Conservation (phyloP, 2,329 filamentous ascomycete genomes). For the Coniochaeta sp. region DNA sequence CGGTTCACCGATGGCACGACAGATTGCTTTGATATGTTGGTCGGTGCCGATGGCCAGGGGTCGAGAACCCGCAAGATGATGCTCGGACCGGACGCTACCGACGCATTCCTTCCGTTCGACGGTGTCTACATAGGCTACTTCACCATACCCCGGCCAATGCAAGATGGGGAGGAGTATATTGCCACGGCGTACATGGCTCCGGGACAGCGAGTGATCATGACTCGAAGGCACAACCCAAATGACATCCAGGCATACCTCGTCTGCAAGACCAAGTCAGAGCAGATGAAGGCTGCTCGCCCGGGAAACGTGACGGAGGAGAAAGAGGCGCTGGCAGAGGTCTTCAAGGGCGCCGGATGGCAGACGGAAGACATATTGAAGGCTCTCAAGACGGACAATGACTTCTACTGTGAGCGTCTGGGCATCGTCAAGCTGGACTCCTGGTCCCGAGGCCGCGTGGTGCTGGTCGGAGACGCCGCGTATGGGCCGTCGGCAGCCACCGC, state of each 20-base stretch:
- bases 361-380: conserved; percentile 12
- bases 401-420: conserved; percentile 26
- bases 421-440: conserved; percentile 24
- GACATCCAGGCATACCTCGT: no score
- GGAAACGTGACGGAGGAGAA: no score
- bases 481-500: background rate
- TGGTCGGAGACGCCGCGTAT: conserved; percentile 1
- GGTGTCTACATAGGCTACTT: conserved; percentile 1
- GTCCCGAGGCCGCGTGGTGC: conserved; percentile 5
- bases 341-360: background rate
- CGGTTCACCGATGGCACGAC: conserved; percentile 26
- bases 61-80: no score
- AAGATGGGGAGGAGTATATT: background rate
- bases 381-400: conserved; percentile 19
- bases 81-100: background rate
- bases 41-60: no score
- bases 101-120: background rate
- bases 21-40: conserved; percentile 27
- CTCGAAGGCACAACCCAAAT: conserved; percentile 13
- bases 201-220: conserved; percentile 26
- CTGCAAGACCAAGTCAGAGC: no score
- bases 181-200: conserved; percentile 17
- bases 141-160: background rate
- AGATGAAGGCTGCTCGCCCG: conserved; percentile 4
- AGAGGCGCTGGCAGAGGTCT: no score